Evolutionary conservation across 176 grass and related monocot genomes (phyloP).

Genomic region (Calamus simplicifolius): DNA sequence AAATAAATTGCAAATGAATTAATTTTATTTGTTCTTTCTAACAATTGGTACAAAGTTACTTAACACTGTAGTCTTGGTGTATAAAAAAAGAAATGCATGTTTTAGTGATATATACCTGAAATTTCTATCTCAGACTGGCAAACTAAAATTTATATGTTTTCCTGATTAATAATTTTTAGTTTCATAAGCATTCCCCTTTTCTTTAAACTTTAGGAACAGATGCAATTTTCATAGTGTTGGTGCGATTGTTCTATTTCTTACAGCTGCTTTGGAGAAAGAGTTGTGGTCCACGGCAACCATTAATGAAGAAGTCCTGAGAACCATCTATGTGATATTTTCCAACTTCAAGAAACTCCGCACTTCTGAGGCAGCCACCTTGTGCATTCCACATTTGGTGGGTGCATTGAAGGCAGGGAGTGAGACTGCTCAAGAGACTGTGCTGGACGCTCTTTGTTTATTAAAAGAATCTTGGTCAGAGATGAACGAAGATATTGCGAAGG

Average conservation of each 20-base stretch:
- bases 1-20: too few relatives aligned
- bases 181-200: too few relatives aligned
- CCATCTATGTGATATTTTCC: conserved; percentile 77
- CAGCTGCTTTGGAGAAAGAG: conserved; percentile 82
- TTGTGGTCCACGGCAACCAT: conserved; percentile 67
- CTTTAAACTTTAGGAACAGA: too few relatives aligned
- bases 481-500: conserved; percentile 90
- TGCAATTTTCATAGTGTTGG: too few relatives aligned
- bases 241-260: conserved; percentile 12
- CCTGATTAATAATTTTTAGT: too few relatives aligned
- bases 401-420: conserved; percentile 74
- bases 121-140: too few relatives aligned
- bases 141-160: too few relatives aligned
- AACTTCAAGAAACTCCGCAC: conserved; percentile 87
- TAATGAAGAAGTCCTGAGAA: conserved; percentile 75
- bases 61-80: too few relatives aligned
- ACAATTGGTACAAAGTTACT: too few relatives aligned
- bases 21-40: too few relatives aligned
- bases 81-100: too few relatives aligned
- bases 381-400: conserved; percentile 81
- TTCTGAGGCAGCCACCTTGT: conserved; percentile 91
- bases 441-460: conserved; percentile 80
- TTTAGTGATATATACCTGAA: too few relatives aligned
- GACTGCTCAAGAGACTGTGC: conserved; percentile 72
- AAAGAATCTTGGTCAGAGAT: conserved; percentile 94